Evolutionary conservation across 768 basidiomycete species (phyloP), one percentile per base, ranked within the genome.

Genomic region (Crassisporium funariophilum): DNA sequence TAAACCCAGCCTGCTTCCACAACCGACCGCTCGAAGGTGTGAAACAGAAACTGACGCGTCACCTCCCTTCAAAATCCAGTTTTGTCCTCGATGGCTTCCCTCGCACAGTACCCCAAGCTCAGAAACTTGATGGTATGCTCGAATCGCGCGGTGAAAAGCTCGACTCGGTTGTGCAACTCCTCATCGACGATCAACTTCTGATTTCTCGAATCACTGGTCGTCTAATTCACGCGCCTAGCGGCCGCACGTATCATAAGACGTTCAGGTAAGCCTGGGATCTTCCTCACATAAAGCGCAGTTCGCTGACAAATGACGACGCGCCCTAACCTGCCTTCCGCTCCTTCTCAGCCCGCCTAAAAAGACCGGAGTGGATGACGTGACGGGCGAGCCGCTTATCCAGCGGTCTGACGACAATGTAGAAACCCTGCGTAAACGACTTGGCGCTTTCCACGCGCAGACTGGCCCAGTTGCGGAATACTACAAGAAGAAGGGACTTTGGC

Each of bases 81-180:
- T 99, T 99, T 69, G 97, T 99, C 47, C 78, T 99, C 41, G 97
- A 99, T 61, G 97, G 97, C n/a, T 99, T 99, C 82, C 97, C 97
- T 33, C 86, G 97, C 34, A 98, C 95, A 4, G 91, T 98, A 25
- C 85, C 89, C 8, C 97, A 99, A 61, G 97, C 97, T 2, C 81
- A 95, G 70, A 98, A 97, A 70, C 85, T 99, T 44, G 95, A 95
- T 62, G 72, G 76, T 49, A 98, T 99, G 97, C 83, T 99, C 35
- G 64, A 76, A 11, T 68, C 63, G 4, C 85, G 88, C 61, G 84
- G 88, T 58, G 93, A 98, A 73, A 88, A 87, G 62, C 80, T 99
- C 41, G 85, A 98, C 71, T 84, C 81, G n/a, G 94, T 91, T 50
- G 83, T 98, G 29, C 86, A 99, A 66, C 82, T 99, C 44, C 75